Base-by-base conservation (phyloP, 1,284 basidiomycete genomes). In the Sparassis latifolia region DNA sequence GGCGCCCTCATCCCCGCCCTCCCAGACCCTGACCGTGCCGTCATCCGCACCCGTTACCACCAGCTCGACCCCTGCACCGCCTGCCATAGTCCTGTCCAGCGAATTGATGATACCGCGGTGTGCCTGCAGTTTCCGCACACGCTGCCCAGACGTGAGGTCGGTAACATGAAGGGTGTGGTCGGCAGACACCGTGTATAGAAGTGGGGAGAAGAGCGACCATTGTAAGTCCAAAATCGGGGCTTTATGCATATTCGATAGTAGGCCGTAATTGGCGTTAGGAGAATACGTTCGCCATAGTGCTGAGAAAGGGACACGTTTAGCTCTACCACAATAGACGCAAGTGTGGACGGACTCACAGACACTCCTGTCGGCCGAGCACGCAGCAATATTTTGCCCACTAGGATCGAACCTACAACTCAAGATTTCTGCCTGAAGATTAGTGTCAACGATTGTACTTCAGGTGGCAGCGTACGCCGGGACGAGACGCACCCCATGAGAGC, bases 51-150 rank as follows among this genome's bases (percentile, higher is more conserved):
- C 93, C 1, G 89, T 92, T 5, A 82, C 84, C 27, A 96, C 66
- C 33, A 96, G 78, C 66, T 95, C 93, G 5, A 79, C 77, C 2
- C 91, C 92, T 0, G 86, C 82, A 2, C 89, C 91, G 37, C 82
- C 79, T 10, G 86, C 84, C 67, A 93, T 78, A 30, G 89, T 91
- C 51, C 85, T 71, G 68, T 94, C 90, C n/a, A 97, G 71, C 6
- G 82, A 73, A 66, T 97, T 97, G 69, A 96, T 81, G 53, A 96
- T 88, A 46, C 89, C 92, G 52, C 82, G 81, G 67, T 97, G 93
- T 0, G 90, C 92, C 42, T 87, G 80, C 44, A 91, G 81, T 62
- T 83, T 82, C 55, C 83, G 77, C 46, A 82, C 67, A 42, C 86
- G 81, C 64, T 91, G 80, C 40, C 92, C 92, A 0, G 87, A 87